A percentile compares a stretch with the other conserved stretches of the same genome.
Conservation (phyloP, 768 basidiomycete genomes). For the Trametes punicea region DNA sequence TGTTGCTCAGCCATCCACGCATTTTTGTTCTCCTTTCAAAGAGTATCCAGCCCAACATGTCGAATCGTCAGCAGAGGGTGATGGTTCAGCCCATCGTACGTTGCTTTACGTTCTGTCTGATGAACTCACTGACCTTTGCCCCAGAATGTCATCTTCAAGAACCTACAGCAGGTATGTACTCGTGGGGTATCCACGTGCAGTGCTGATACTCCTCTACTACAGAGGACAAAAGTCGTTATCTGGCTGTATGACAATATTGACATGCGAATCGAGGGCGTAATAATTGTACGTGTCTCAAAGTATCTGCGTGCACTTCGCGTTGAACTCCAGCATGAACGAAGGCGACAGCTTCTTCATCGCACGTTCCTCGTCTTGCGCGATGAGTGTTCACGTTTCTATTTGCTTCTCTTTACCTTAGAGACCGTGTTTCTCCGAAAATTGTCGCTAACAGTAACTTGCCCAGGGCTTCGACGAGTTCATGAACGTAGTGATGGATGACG, state of each 20-base stretch:
- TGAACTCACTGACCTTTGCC: not conserved
- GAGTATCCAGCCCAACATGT: slow-evolving; percentile 55
- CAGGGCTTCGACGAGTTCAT: slow-evolving; percentile 99
- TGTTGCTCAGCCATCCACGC: slow-evolving; percentile 14
- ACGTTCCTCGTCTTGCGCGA: slow-evolving; percentile 12
- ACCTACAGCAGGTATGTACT: slow-evolving; percentile 72
- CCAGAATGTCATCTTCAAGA: slow-evolving; percentile 98
- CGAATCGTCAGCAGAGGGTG: slow-evolving; percentile 89
- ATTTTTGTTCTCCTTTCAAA: not conserved
- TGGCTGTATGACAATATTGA: slow-evolving; percentile 98
- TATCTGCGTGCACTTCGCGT: slow-evolving; percentile 32
- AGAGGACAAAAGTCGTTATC: slow-evolving; percentile 84
- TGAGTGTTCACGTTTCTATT: slow-evolving; percentile 8
- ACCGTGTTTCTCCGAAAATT: not conserved
- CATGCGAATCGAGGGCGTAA: slow-evolving; percentile 93
- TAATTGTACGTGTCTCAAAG: slow-evolving; percentile 69
- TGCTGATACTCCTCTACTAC: slow-evolving; percentile 5
- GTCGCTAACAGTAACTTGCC: slow-evolving; percentile 26
- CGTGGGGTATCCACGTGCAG: too few relatives aligned
- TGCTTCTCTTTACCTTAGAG: not conserved
- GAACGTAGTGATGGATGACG: slow-evolving; percentile 95
- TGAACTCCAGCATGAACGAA: slow-evolving; percentile 39
- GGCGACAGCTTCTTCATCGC: slow-evolving; percentile 29
- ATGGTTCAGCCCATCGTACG: slow-evolving; percentile 99
- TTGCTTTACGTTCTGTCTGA: slow-evolving; percentile 13